A percentile compares a stretch with the other conserved stretches of the same genome.
Evolutionary conservation across 805 yeast genomes (phyloP).

Genomic region (Wickerhamomyces rabaulensis): DNA sequence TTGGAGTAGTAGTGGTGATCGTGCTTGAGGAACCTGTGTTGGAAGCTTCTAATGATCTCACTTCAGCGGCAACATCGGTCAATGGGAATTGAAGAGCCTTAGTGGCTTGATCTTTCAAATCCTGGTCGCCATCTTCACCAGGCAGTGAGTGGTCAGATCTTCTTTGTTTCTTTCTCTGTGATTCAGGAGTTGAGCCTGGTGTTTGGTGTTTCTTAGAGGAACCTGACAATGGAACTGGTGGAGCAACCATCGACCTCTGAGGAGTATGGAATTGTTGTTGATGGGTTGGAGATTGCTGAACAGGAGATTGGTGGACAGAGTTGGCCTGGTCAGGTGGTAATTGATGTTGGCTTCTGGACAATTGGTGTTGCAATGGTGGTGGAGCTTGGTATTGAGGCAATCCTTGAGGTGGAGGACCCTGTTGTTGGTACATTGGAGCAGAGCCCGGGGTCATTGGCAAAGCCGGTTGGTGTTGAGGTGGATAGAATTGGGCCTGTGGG

Average conservation of each 20-base stretch:
- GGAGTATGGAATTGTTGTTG: conserved; percentile 21
- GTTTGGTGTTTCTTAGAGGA: not conserved
- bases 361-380: conserved; percentile 11
- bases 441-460: not conserved
- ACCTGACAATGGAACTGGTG: conserved; percentile 6
- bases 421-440: conserved; percentile 1
- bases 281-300: conserved; percentile 3
- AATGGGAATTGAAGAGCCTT: conserved; percentile 28
- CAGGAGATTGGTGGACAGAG: conserved; percentile 5
- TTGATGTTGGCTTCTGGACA: conserved; percentile 3
- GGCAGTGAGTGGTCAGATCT: conserved; percentile 23
- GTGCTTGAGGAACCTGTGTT: conserved; percentile 8
- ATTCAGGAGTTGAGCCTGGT: conserved; percentile 14
- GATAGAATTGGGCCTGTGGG: conserved; percentile 9
- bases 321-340: conserved; percentile 3
- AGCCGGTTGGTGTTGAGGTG: conserved; percentile 5
- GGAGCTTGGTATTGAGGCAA: conserved; percentile 7
- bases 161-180: conserved; percentile 22
- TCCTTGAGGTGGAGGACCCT: conserved; percentile 7
- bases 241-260: conserved; percentile 15
- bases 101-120: conserved; percentile 32
- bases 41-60: conserved; percentile 37
- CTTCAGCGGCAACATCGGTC: conserved; percentile 37
- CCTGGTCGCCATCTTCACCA: conserved; percentile 31
- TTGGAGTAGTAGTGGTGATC: conserved; percentile 19